Evolutionary conservation across 805 yeast genomes (phyloP).

Genomic region (Candida schatavii): DNA sequence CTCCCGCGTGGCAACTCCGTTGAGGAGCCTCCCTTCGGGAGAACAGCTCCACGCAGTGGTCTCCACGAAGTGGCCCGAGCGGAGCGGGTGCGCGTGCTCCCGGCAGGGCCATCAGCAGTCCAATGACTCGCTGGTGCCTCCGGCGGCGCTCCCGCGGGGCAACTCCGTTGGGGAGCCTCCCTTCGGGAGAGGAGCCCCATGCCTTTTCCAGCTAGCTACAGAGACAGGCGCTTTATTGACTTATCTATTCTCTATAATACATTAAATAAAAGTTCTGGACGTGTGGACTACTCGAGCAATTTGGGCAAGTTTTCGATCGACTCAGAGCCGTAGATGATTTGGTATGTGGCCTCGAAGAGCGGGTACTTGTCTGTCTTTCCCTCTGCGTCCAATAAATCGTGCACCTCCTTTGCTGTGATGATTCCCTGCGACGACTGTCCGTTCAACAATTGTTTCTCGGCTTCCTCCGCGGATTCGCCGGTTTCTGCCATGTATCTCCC

Average conservation of each 20-base stretch:
- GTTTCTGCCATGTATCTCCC: conserved; percentile 83
- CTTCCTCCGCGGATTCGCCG: conserved; percentile 71
- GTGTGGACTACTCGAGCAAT: conserved; percentile 45
- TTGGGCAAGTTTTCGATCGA: conserved; percentile 74
- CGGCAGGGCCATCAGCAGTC: no score
- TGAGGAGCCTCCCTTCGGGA: no score
- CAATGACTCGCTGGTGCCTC: no score
- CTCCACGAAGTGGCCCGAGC: no score
- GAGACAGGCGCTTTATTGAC: no score
- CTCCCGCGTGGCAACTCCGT: no score
- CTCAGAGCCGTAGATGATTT: conserved; percentile 72
- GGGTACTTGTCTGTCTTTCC: conserved; percentile 71
- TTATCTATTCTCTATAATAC: conserved; percentile 3
- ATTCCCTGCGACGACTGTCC: conserved; percentile 98
- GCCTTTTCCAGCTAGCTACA: no score
- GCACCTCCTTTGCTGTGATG: conserved; percentile 86
- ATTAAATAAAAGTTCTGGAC: conserved; percentile 1
- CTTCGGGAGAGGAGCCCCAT: no score
- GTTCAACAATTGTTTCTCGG: conserved; percentile 82
- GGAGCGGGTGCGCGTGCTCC: no score
- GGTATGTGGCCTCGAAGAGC: conserved; percentile 73
- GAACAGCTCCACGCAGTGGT: no score
- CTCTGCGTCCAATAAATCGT: conserved; percentile 65
- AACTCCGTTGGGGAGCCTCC: no score
- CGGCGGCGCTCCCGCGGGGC: no score